Evolutionary conservation across 176 grass and related monocot species (phyloP), one percentile per base, ranked within the genome.

Genomic region (Phyllostachys edulis): DNA sequence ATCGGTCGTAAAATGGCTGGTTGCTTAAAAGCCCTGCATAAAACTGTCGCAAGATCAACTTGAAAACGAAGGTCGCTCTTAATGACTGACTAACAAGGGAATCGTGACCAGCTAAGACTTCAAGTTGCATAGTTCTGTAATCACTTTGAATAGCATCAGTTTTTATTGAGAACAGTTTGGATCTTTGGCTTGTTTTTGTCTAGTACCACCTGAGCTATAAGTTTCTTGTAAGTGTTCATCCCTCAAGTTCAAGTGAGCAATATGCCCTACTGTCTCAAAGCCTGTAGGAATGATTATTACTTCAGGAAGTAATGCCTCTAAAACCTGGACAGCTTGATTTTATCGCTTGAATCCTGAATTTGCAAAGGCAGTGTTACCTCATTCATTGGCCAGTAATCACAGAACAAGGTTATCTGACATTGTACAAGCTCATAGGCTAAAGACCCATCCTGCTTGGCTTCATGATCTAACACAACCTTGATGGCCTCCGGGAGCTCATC

Each of bases 151-250:
- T 98, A 86, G 90, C 87, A 82, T 90, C 91, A 24, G 20, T n/a
- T 95, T 84, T 98, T 98, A 72, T 98, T 95, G 72, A 97, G 88
- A 67, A 93, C 92, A 44, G 92, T 93, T 88, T 90, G 88, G 77
- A 97, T 93, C 85, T 94, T 97, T 92, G 95, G 92, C 70, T 87
- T 94, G 87, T 97, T 94, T 88, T 94, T 93, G 62, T 94, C 92
- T 57, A 97, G 88, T 27, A 94, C 90, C 39, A 94, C 95, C 91
- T 91, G 67, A 83, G 92, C 96, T 57, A 98, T 95, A 88, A 91
- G 73, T 71, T 93, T 88, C 75, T 95, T 98, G 73, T 93, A 92
- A 62, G 79, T 98, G 96, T 71, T 95, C 90, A 44, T 93, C 91
- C 77, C 85, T 84, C 73, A 98, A 89, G 78, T 95, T 98, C 89